These are phyloP conservation scores for Sedum album DNA, from an alignment of 164 flowering plant genomes.

Conservation along the genomic window DNA sequence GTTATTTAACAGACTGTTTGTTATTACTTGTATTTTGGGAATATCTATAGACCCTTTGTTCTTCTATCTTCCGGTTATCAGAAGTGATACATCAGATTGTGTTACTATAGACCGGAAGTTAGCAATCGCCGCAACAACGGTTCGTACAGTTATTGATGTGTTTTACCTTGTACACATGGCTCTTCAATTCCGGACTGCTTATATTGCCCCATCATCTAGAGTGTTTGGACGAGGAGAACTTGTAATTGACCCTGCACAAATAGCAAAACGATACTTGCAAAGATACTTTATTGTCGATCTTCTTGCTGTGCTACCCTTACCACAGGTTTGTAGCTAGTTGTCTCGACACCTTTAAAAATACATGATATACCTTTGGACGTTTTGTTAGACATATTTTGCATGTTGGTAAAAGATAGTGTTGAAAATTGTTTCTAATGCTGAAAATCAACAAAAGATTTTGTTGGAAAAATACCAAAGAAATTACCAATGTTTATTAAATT, in stretches of 20 bases:
- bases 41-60: slow-evolving; percentile 89
- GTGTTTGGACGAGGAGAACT: slow-evolving; percentile 99
- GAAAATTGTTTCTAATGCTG: not conserved
- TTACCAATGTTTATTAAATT: not conserved
- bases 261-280: slow-evolving; percentile 76
- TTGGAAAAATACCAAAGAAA: not conserved
- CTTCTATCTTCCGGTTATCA: slow-evolving; percentile 72
- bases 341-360: not conserved
- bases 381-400: not conserved
- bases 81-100: slow-evolving; percentile 30
- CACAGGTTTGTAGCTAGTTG: slow-evolving; percentile 53
- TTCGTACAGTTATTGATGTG: slow-evolving; percentile 66
- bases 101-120: slow-evolving; percentile 59
- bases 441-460: not conserved
- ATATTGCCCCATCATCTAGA: slow-evolving; percentile 95
- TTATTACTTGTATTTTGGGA: slow-evolving; percentile 80
- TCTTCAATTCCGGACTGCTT: slow-evolving; percentile 92
- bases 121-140: slow-evolving; percentile 53
- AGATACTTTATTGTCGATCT: slow-evolving; percentile 73
- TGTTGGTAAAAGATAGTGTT: not conserved
- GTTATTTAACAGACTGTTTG: slow-evolving; percentile 66
- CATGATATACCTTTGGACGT: not conserved
- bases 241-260: slow-evolving; percentile 78
- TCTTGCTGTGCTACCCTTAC: slow-evolving; percentile 79
- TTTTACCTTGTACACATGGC: slow-evolving; percentile 84